Conservation (phyloP, 140 eudicot genomes). For the Oenanthe javanica region DNA sequence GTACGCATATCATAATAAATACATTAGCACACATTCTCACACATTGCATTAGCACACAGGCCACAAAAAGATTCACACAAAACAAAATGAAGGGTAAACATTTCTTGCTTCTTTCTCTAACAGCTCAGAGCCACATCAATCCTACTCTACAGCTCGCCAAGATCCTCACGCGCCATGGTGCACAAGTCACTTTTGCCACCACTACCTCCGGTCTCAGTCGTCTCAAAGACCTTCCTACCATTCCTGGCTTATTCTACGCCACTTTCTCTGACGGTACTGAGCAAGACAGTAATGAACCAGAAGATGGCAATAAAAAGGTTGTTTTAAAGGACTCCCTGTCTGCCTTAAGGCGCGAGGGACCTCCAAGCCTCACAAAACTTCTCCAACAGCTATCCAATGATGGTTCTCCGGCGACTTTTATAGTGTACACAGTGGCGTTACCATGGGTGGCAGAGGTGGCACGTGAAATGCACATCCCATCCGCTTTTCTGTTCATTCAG, state of each 20-base stretch:
- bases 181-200: conserved; percentile 38
- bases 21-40: no score
- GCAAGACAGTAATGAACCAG: background rate
- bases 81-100: conserved; percentile 26
- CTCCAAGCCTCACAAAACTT: conserved; percentile 18
- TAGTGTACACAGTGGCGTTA: conserved; percentile 29
- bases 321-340: background rate
- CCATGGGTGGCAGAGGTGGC: conserved; percentile 51
- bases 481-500: conserved; percentile 40
- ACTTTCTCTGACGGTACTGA: conserved; percentile 30
- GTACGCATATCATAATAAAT: no score
- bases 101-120: conserved; percentile 22
- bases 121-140: conserved; percentile 35
- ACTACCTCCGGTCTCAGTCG: conserved; percentile 19
- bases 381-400: conserved; percentile 4
- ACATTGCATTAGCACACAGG: background rate
- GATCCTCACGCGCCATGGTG: conserved; percentile 24
- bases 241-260: conserved; percentile 15
- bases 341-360: conserved; percentile 21
- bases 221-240: conserved; percentile 18
- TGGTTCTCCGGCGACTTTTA: conserved; percentile 20
- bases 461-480: conserved; percentile 28
- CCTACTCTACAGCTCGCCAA: conserved; percentile 43
- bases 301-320: conserved; percentile 13
- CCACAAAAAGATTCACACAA: no score